Conservation (phyloP, 495 filamentous ascomycete species). For the Podospora sp. region DNA sequence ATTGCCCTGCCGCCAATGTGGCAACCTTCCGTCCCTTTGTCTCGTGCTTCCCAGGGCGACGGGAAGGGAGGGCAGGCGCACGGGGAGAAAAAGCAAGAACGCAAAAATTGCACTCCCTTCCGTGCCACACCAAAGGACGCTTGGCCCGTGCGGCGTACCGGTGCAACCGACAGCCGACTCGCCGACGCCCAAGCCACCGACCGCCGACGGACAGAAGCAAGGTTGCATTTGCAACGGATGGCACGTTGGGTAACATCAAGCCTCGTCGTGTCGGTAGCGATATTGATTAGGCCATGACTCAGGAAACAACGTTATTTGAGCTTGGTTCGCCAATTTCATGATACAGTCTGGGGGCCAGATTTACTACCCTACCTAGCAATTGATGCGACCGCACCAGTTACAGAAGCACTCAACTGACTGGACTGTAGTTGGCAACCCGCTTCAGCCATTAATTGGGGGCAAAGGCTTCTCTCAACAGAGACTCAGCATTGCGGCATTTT, state of each 20-base stretch:
- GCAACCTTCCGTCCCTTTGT: background rate
- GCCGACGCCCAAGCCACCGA: background rate
- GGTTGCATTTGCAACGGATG: conserved; percentile 1
- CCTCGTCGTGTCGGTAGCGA: background rate
- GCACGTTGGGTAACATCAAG: background rate
- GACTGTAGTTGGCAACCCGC: too few relatives aligned
- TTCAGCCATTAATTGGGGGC: too few relatives aligned
- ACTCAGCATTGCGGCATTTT: too few relatives aligned
- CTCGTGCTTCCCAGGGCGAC: background rate
- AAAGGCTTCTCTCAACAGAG: too few relatives aligned
- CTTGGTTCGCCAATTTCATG: background rate
- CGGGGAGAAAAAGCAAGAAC: too few relatives aligned
- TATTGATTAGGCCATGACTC: background rate
- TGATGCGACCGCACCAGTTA: background rate
- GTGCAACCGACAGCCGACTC: background rate
- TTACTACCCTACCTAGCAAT: too few relatives aligned
- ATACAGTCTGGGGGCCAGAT: background rate
- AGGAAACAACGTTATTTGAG: background rate
- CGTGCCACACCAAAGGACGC: background rate
- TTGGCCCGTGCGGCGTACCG: background rate
- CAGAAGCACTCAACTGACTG: too few relatives aligned
- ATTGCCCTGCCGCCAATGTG: background rate
- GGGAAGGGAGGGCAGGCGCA: background rate
- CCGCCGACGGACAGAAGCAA: background rate
- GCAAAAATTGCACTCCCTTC: background rate